Evolutionary conservation across 306 rosid species (phyloP).

Genomic region (Begonia fuchsioides): DNA sequence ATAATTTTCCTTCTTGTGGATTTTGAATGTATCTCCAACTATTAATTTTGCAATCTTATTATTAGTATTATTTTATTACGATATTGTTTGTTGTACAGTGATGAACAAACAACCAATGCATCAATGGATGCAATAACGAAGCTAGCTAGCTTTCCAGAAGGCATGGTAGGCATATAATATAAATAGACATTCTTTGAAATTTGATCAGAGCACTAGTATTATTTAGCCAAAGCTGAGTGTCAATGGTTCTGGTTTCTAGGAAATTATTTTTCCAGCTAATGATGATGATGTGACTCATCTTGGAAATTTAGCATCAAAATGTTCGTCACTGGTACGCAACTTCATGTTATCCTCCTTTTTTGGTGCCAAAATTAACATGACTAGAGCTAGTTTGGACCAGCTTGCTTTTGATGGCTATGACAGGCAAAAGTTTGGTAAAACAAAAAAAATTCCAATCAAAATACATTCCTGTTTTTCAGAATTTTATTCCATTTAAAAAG

Average conservation of each 20-base stretch:
- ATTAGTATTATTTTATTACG: too few species aligned
- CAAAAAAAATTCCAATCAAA: too few species aligned
- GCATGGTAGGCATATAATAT: constrained; percentile 36
- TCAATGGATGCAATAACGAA: constrained; percentile 55
- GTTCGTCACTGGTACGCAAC: constrained; percentile 65
- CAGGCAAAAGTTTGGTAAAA: too few species aligned
- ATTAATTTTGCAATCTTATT: too few species aligned
- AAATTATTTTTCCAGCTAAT: constrained; percentile 49
- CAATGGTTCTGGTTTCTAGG: constrained; percentile 30
- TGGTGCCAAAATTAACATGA: too few species aligned
- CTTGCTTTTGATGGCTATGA: too few species aligned
- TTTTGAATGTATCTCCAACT: too few species aligned
- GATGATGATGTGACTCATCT: constrained; percentile 50
- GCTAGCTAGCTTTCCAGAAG: constrained; percentile 53
- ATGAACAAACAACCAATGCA: constrained; percentile 58
- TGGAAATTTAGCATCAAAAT: constrained; percentile 31
- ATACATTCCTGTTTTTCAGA: too few species aligned
- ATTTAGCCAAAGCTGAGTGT: constrained; percentile 4
- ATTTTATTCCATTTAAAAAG: too few species aligned
- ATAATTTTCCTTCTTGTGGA: too few species aligned
- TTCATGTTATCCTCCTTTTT: too few species aligned
- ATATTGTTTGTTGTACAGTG: constrained; percentile 20
- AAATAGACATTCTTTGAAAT: constrained; percentile 9
- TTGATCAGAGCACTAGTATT: constrained; percentile 4
- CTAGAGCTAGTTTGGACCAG: too few species aligned